These are phyloP conservation scores for Cyclotella distinguenda DNA, from an alignment of 108 stramenopile species.

Conservation along the genomic window DNA sequence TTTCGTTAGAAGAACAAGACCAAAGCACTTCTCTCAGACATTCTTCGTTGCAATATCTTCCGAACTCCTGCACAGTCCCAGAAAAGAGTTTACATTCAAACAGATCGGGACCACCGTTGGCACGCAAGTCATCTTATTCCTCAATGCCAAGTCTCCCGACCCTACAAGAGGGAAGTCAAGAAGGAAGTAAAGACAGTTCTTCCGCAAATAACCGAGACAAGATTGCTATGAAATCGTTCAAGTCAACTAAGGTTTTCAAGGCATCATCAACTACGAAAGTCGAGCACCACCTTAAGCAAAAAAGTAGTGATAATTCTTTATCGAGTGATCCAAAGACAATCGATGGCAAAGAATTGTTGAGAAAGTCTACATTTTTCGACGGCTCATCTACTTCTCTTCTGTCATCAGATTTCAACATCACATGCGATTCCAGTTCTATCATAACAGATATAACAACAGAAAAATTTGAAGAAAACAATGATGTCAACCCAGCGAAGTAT, in stretches of 20 bases:
- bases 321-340: constrained; percentile 1
- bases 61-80: not conserved
- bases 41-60: too few species aligned
- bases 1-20: too few species aligned
- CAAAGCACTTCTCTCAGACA: too few species aligned
- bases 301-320: not conserved
- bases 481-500: not conserved
- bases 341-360: not conserved
- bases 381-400: not conserved
- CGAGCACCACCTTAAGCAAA: not conserved
- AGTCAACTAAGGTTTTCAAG: too few species aligned
- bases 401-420: not conserved
- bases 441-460: constrained; percentile 13
- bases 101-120: not conserved
- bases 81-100: not conserved
- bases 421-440: constrained; percentile 3
- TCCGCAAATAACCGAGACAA: not conserved
- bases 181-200: not conserved
- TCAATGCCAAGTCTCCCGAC: not conserved
- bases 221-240: too few species aligned
- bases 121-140: constrained; percentile 2
- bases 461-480: not conserved
- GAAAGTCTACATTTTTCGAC: not conserved
- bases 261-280: not conserved
- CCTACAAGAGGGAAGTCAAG: constrained; percentile 6